These are phyloP conservation scores for Paecilomyces niveus DNA, from an alignment of 2,329 filamentous ascomycete species.

Conservation along the genomic window DNA sequence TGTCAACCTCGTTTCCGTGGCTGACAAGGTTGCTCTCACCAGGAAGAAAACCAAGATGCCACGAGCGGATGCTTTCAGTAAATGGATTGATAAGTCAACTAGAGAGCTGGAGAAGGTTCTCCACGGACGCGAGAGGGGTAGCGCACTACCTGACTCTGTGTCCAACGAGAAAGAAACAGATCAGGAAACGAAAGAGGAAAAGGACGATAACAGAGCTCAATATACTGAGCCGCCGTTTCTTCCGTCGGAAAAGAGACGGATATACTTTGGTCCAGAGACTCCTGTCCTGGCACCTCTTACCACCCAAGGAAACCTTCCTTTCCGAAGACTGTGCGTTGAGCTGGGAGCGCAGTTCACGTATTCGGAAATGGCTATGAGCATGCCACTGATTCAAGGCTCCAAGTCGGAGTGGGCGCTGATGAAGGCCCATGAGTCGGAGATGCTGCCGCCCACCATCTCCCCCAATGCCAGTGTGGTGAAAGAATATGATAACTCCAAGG, in stretches of 20 bases:
- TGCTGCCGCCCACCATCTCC: constrained; percentile 61
- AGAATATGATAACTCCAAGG: constrained; percentile 73
- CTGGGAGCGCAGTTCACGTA: constrained; percentile 90
- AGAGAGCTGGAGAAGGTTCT: constrained; percentile 42
- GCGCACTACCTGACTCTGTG: constrained; percentile 5
- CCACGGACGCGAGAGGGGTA: constrained; percentile 39
- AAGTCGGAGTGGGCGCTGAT: constrained; percentile 93
- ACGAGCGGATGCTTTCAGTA: constrained; percentile 66
- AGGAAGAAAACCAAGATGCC: constrained; percentile 64
- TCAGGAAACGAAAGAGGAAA: constrained; percentile 34
- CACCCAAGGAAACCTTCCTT: constrained; percentile 93
- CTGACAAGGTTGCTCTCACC: constrained; percentile 66
- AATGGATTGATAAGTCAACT: constrained; percentile 67
- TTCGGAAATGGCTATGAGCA: constrained; percentile 94
- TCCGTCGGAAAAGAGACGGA: constrained; percentile 83
- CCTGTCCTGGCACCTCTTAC: constrained; percentile 90
- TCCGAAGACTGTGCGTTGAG: constrained; percentile 80
- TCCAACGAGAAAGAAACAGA: constrained; percentile 15
- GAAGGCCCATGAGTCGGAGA: constrained; percentile 83
- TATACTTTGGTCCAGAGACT: constrained; percentile 93
- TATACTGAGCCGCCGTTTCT: constrained; percentile 82
- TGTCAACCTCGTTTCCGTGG: constrained; percentile 64
- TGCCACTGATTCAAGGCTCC: constrained; percentile 81
- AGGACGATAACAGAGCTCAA: constrained; percentile 66
- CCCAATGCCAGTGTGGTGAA: constrained; percentile 51